Evolutionary conservation across 2,329 filamentous ascomycete genomes (phyloP), one percentile per base, ranked within the genome.

Genomic region (Thelonectria rubi): DNA sequence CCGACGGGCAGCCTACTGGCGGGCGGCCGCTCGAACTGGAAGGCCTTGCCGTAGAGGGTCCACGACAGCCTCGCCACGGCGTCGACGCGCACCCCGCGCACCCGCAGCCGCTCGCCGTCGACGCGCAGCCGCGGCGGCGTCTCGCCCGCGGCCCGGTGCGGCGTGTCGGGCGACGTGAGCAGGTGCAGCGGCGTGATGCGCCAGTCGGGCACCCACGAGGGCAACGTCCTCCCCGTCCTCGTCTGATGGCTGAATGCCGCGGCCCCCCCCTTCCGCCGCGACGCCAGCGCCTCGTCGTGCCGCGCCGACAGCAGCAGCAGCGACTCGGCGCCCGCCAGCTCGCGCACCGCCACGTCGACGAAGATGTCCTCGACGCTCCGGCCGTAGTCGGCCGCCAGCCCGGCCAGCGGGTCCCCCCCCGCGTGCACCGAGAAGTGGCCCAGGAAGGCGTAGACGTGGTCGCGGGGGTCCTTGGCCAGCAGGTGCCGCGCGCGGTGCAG

Each of bases 141-240:
- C 7, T 66, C 56, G 8, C 73, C 70, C 0, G 71, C 67, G 9
- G 76, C 75, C 12, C 68, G 62, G 30, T 77, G 76, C 2, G 72
- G 74, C 12, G 72, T 74, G 11, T 63, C 67, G 0, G 76, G 76
- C 0, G 73, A 69, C 2, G 70, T 73, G 14, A 78, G 65, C 9
- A 78, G 66, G 40, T 78, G 76, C 1, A 75, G 54, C 12, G 75
- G 74, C 7, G 70, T 55, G 7, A 72, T 56, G 2, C 74, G 70
- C 77, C 76, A 78, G 67, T 79, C 77, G 1, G 77, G 77, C 24
- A 77, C 76, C 77, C 77, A 79, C 0, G 75, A 74, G 1, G 77
- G 76, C 4, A 78, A 24, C 18, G n/a, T n/a, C n/a, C n/a, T n/a
- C n/a, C n/a, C n/a, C n/a, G n/a, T n/a, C n/a, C n/a, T n/a, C n/a